Base-by-base conservation (phyloP, 305 asterid species). In the Lippia alba region DNA sequence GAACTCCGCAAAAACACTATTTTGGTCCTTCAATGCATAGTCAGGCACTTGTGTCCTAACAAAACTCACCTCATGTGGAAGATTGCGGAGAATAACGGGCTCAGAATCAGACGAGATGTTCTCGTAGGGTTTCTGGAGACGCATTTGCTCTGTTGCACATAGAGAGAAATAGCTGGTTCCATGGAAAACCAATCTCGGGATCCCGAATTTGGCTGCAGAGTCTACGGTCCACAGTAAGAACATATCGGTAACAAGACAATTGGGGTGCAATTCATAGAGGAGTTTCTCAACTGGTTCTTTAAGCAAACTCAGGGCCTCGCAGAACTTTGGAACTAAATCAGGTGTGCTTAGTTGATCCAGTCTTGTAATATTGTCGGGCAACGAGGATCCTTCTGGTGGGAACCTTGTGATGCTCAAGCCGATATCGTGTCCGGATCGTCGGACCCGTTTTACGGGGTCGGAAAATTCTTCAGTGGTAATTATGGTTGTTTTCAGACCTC, bases 181-280 rank as follows among this genome's bases (percentile, higher is more conserved):
- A 3, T 76, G 66, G 30, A 85, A 85, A 24, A 76, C 50, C 34
- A 85, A 15, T 59, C 82, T 61, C 0, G 89, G 89, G 6, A 85
- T 80, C 0, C 63, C 69, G 16, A 77, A 76, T 49, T 78, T 82
- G 1, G 82, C 82, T 2, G 85, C 87, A 15, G 72, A 30, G 12
- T 82, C 82, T 1, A 76, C 20, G 1, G 79, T 67, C 88, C 88
- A 83, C 0, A 85, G 82, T n/a, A 75, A 65, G 63, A 78, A 76
- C 79, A 72, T 74, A 51, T 78, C 87, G 4, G 89, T 67, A 33
- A 85, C 75, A 10, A 82, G 69, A 39, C 76, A 76, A 76, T 76
- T 15, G 0, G 85, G 87, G 4, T 51, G 77, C 20, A 44, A 53
- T 55, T 78, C 75, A 15, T 61, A 24, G 3, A 81, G 55, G 8